Conservation (phyloP, 495 filamentous ascomycete genomes). For the Amniculicola lignicola region DNA sequence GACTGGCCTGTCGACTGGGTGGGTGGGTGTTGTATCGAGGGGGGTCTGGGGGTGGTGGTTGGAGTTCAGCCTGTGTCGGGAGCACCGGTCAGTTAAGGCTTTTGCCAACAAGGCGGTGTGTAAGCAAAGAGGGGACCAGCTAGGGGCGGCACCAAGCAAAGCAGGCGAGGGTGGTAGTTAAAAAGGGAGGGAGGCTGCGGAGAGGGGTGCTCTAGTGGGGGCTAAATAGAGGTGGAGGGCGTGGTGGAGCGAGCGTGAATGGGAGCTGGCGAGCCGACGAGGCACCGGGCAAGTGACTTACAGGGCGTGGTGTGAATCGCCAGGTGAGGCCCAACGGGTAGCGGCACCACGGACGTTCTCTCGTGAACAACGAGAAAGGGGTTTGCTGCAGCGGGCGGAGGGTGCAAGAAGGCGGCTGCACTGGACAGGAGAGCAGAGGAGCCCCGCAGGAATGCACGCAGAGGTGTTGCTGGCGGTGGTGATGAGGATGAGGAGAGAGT, state of each 20-base stretch:
- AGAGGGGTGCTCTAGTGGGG: not conserved
- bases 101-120: constrained; percentile 39
- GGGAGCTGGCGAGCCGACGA: not conserved
- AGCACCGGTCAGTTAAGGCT: constrained; percentile 34
- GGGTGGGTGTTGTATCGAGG: constrained; percentile 8
- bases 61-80: constrained; percentile 34
- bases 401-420: constrained; percentile 23
- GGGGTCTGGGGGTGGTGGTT: not conserved
- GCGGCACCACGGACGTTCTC: constrained; percentile 13
- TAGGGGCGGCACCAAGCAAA: not conserved
- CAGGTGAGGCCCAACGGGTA: constrained; percentile 30
- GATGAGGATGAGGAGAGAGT: constrained; percentile 6
- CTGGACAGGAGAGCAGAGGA: constrained; percentile 12
- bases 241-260: constrained; percentile 10
- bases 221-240: constrained; percentile 14
- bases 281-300: constrained; percentile 23
- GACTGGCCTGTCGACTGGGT: constrained; percentile 21
- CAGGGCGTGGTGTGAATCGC: constrained; percentile 33
- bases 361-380: not conserved
- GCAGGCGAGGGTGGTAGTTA: not conserved
- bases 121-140: constrained; percentile 18
- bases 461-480: not conserved
- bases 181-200: not conserved
- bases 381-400: constrained; percentile 7
- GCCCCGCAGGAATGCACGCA: constrained; percentile 7